Evolutionary conservation across 164 flowering plant species (phyloP).

Genomic region (Piper longum): DNA sequence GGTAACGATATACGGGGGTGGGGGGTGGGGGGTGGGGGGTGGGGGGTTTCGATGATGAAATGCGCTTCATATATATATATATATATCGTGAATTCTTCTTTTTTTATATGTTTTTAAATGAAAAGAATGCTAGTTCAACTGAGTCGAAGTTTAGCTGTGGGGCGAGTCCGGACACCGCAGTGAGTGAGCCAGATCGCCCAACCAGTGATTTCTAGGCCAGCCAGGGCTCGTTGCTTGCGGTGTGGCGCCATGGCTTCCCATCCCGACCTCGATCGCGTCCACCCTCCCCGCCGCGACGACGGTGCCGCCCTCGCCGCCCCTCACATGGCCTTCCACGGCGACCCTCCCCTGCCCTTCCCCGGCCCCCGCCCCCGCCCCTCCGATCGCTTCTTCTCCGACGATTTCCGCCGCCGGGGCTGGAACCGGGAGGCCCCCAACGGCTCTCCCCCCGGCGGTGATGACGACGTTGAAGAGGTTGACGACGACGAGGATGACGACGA

Average conservation of each 20-base stretch:
- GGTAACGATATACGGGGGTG: no score
- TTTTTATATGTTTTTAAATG: no score
- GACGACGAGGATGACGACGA: conserved; percentile 32
- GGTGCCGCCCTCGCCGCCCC: conserved; percentile 1
- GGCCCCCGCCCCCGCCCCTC: conserved; percentile 20
- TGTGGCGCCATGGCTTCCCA: background rate
- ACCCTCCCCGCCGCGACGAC: background rate
- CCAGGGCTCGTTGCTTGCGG: no score
- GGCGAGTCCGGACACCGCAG: no score
- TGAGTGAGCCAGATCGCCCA: no score
- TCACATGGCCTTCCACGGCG: conserved; percentile 47
- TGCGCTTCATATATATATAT: no score
- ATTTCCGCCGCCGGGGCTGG: conserved; percentile 24
- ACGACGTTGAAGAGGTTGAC: conserved; percentile 33
- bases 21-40: no score
- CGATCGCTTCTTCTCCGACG: conserved; percentile 34
- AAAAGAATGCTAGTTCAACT: no score
- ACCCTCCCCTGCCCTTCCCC: conserved; percentile 19
- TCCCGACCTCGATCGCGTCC: background rate
- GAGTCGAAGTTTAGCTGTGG: no score
- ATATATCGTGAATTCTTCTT: no score
- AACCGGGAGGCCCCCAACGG: conserved; percentile 6
- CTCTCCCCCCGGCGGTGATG: conserved; percentile 4
- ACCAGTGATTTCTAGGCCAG: no score
- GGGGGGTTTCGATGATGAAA: no score